These are phyloP conservation scores for Coemansia sp. DNA, from an alignment of 192 early-diverging fungal species.

Conservation along the genomic window DNA sequence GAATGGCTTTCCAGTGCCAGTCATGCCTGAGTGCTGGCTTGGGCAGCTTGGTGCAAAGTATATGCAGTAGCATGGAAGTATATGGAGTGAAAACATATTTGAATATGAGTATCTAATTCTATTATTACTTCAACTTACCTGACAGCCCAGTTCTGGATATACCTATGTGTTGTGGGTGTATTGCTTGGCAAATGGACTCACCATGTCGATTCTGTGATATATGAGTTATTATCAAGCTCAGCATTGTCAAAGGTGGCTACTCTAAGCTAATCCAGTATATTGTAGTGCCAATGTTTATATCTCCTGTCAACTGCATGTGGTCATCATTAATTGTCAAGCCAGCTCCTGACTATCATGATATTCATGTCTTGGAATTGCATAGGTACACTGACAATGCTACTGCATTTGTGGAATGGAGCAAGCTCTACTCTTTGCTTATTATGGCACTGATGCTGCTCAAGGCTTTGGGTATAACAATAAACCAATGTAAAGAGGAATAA, in stretches of 20 bases:
- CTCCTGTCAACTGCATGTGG: neutral
- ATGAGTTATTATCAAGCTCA: constrained; percentile 12
- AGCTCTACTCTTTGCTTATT: constrained; percentile 17
- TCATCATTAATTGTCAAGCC: neutral
- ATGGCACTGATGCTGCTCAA: constrained; percentile 5
- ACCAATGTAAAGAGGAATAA: too few relatives aligned
- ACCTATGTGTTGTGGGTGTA: constrained; percentile 25
- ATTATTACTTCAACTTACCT: neutral
- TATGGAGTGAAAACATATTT: neutral
- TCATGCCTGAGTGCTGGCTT: constrained; percentile 26
- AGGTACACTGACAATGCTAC: too few relatives aligned
- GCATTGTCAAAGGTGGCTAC: neutral
- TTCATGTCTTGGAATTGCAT: too few relatives aligned
- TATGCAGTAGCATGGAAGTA: neutral
- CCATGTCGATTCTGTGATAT: constrained; percentile 16
- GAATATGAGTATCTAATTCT: neutral
- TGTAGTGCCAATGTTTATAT: constrained; percentile 12
- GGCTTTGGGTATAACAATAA: neutral
- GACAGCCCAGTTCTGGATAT: neutral
- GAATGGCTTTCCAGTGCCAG: constrained; percentile 24
- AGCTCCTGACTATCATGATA: neutral
- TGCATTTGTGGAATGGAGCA: neutral
- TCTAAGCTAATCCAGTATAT: constrained; percentile 4
- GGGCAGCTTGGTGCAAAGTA: constrained; percentile 14
- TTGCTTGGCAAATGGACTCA: constrained; percentile 12